These are phyloP conservation scores for Aureobasidium musti DNA, from an alignment of 2,329 filamentous ascomycete species.

Conservation along the genomic window DNA sequence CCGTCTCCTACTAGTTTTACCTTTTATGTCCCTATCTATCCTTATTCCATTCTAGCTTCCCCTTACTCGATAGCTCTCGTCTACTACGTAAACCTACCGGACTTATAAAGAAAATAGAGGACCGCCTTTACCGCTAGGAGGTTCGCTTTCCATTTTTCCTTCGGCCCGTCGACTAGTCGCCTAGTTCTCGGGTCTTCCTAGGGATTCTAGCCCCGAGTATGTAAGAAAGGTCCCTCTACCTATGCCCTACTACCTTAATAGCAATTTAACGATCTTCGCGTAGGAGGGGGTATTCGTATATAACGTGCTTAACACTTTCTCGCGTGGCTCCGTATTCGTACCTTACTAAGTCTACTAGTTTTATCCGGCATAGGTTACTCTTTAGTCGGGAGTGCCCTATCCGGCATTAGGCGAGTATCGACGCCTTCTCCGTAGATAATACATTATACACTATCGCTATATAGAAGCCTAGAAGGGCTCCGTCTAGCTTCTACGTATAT, in stretches of 20 bases:
- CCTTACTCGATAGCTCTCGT: background rate
- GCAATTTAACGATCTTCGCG: background rate
- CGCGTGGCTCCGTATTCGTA: background rate
- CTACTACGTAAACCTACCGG: background rate
- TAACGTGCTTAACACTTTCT: background rate
- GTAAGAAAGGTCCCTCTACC: slow-evolving; percentile 15
- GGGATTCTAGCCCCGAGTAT: slow-evolving; percentile 8
- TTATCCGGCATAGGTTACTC: background rate
- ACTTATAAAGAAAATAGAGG: slow-evolving; percentile 1
- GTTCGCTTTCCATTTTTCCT: slow-evolving; percentile 4
- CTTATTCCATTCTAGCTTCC: slow-evolving; percentile 22
- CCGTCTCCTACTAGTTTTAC: slow-evolving; percentile 9
- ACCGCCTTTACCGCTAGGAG: slow-evolving; percentile 2
- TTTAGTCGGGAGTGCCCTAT: background rate
- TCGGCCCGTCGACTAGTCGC: slow-evolving; percentile 5
- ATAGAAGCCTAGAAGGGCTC: background rate
- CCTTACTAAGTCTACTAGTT: background rate
- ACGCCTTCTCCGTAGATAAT: background rate
- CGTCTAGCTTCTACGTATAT: slow-evolving; percentile 2
- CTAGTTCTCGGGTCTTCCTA: slow-evolving; percentile 10
- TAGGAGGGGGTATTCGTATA: background rate
- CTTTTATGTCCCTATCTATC: background rate
- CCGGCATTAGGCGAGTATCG: background rate
- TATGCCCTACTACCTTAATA: background rate
- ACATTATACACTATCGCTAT: background rate